Evolutionary conservation across 768 basidiomycete genomes (phyloP).

Genomic region (Cystobasidiopsis lactophilus): DNA sequence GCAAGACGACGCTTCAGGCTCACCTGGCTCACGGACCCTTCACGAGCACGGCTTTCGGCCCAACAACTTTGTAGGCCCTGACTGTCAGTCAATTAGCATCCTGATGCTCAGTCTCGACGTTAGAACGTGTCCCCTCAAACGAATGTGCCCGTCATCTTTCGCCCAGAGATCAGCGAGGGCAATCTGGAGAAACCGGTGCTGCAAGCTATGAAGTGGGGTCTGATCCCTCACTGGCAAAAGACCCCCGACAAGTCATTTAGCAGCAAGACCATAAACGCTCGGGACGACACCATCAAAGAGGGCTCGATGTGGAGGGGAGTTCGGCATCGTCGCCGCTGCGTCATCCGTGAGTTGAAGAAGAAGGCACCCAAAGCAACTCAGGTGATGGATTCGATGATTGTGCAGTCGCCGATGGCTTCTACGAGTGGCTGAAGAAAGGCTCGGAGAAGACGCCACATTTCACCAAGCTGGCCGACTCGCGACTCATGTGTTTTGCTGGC

Average conservation of each 20-base stretch:
- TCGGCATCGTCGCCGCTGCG: constrained; percentile 60
- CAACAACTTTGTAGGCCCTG: no score
- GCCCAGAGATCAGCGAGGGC: no score
- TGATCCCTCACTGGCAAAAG: constrained; percentile 66
- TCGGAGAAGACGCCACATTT: constrained; percentile 63
- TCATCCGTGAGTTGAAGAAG: constrained; percentile 65
- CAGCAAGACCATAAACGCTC: constrained; percentile 73
- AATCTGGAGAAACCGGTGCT: not conserved
- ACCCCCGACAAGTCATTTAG: constrained; percentile 34
- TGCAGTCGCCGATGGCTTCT: constrained; percentile 43
- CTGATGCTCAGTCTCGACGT: no score
- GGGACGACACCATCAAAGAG: constrained; percentile 56
- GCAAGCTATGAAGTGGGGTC: constrained; percentile 40
- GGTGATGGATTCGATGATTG: not conserved
- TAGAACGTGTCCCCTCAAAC: no score
- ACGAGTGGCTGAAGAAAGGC: constrained; percentile 70
- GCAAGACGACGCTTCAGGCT: no score
- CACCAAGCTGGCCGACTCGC: constrained; percentile 39
- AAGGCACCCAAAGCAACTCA: constrained; percentile 15
- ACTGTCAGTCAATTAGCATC: no score
- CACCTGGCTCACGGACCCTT: no score
- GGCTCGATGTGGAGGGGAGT: constrained; percentile 68
- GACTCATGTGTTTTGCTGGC: constrained; percentile 65
- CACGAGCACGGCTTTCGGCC: no score
- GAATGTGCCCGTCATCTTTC: no score